These are phyloP conservation scores for Yamadazyma phyllophila DNA, from an alignment of 805 yeast genomes.

Conservation along the genomic window DNA sequence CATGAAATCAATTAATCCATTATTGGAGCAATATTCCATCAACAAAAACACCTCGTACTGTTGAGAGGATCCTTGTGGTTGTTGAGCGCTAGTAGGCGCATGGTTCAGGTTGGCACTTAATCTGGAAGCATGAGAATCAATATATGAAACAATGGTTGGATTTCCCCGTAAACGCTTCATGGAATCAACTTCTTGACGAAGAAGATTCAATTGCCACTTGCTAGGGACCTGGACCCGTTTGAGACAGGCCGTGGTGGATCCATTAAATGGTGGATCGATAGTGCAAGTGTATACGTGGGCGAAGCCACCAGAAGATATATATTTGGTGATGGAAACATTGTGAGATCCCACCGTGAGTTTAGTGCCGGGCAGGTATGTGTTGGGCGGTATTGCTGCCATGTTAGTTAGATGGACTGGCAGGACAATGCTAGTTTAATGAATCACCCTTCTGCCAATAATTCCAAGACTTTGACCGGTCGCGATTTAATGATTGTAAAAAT, in stretches of 20 bases:
- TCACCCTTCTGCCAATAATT: no score
- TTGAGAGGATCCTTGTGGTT: neutral
- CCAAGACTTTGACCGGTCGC: no score
- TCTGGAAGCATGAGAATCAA: conserved; percentile 92
- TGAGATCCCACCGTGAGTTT: conserved; percentile 82
- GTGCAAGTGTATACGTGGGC: conserved; percentile 89
- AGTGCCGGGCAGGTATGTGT: conserved; percentile 48
- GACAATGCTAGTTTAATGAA: no score
- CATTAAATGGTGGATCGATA: conserved; percentile 53
- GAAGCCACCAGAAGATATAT: conserved; percentile 88
- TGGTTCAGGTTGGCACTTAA: neutral
- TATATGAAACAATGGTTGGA: conserved; percentile 79
- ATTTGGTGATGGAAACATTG: conserved; percentile 61
- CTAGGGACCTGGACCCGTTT: conserved; percentile 96
- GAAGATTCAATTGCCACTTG: conserved; percentile 73
- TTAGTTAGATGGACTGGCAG: neutral
- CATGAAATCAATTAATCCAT: conserved; percentile 79
- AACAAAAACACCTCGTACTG: conserved; percentile 70
- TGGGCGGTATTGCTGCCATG: conserved; percentile 2
- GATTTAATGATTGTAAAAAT: no score
- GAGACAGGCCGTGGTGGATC: conserved; percentile 66
- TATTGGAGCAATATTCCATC: conserved; percentile 77
- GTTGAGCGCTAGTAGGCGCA: conserved; percentile 9
- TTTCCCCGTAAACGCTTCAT: conserved; percentile 86
- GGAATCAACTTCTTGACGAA: conserved; percentile 95